Evolutionary conservation across 768 basidiomycete genomes (phyloP), one percentile per base, ranked within the genome.

Genomic region (Tricholoma saponaceum): DNA sequence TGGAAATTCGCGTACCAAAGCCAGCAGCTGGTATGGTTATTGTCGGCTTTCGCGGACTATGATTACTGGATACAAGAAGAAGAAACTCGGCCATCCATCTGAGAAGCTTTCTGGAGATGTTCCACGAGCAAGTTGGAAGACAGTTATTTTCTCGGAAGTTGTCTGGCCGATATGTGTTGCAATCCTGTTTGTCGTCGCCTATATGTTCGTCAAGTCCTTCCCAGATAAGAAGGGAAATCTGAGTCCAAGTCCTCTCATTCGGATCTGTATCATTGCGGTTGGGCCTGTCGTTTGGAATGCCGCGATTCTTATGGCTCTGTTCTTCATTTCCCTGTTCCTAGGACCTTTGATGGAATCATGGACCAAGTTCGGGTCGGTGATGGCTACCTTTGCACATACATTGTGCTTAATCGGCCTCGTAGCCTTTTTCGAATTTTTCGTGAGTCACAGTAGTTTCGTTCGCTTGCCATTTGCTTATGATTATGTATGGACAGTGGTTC

Each of bases 11-110:
- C 80, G 94, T 66, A 89, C 92, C 14, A 96, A 98, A 69, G 90
- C 92, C 51, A 98, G 96, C 75, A 95, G 92, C 62, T 99, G 97
- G 97, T 96, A 98, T 70, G 97, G 97, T 2, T 99, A 98, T 74
- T 99, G 97, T 71, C 92, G 97, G 64, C 83, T 98, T 58, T 96
- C 94, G 35, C 78, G 97, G 61, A 99, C 97, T 8, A 90, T 92
- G 85, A 97, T 98, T 64, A 98, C 97, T 16, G 97, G 97, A 41
- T 98, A 94, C 81, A 98, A 98, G 85, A 92, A 97, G 81, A 99
- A 98, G 81, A 90, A 94, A 66, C 84, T 99, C 18, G 97, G 97
- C 3, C 90, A 96, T 66, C 97, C 97, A 6, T 97, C 95, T 0
- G 97, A 99, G 76, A 98, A 98, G 74, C 74, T 98, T 49, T 95